Percentiles rank a stretch among this genome's conserved stretches.
Evolutionary conservation across 2,329 filamentous ascomycete species (phyloP).

Genomic region (Trichoderma sp.): DNA sequence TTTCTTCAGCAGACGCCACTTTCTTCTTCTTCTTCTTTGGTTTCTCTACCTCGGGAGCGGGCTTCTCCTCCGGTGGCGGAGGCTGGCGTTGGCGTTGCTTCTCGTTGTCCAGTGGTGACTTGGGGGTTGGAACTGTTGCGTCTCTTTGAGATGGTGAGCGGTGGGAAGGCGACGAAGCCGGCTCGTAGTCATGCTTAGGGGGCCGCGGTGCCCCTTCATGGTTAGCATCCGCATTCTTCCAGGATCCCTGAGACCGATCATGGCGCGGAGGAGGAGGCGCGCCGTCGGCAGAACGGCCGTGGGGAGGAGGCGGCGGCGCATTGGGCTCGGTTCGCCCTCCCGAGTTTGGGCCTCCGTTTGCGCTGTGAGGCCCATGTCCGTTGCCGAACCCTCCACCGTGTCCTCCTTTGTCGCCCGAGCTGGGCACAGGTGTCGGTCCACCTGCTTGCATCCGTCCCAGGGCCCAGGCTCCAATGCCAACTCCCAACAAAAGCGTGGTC

Average conservation of each 20-base stretch:
- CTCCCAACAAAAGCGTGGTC: constrained; percentile 65
- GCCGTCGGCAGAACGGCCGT: not conserved
- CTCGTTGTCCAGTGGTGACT: constrained; percentile 15
- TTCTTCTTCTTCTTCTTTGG: constrained; percentile 20
- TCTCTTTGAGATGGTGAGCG: constrained; percentile 19
- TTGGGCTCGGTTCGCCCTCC: constrained; percentile 16
- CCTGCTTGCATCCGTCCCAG: constrained; percentile 39
- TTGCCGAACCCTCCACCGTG: constrained; percentile 13
- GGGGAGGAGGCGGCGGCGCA: constrained; percentile 17
- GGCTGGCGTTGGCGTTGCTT: constrained; percentile 24
- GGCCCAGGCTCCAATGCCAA: constrained; percentile 77
- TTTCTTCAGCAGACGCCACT: not conserved
- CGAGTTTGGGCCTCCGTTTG: constrained; percentile 23
- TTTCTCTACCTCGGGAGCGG: constrained; percentile 24
- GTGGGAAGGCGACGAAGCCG: constrained; percentile 7
- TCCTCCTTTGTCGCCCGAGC: constrained; percentile 6
- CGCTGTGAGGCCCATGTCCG: constrained; percentile 7
- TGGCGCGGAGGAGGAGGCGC: constrained; percentile 16
- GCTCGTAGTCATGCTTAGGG: not conserved
- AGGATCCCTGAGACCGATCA: constrained; percentile 14
- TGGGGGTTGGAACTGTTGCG: not conserved
- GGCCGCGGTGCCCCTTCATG: not conserved
- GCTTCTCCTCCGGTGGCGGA: constrained; percentile 24
- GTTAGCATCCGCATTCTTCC: not conserved
- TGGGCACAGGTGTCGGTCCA: constrained; percentile 14